Conservation (phyloP, 176 grass and related monocot genomes). For the Hordeum marinum region DNA sequence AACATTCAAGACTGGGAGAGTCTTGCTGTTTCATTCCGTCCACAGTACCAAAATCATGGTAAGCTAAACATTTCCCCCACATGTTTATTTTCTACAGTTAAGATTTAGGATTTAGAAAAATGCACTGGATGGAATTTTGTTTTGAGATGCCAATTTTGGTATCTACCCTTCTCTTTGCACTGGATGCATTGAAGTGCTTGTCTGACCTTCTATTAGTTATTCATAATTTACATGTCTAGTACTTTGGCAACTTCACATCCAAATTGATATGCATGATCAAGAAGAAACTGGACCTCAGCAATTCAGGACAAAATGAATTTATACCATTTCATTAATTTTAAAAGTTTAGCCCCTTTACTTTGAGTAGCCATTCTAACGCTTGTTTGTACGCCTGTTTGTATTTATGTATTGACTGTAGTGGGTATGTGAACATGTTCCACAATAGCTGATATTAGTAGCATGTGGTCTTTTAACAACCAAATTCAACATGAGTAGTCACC, state of each 20-base stretch:
- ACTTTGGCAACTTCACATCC: neutral
- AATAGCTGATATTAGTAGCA: neutral
- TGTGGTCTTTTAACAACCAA: neutral
- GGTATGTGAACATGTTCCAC: neutral
- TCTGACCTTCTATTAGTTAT: neutral
- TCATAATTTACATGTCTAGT: neutral
- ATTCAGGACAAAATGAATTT: neutral
- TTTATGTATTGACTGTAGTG: neutral
- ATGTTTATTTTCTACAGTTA: neutral
- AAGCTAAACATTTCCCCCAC: neutral
- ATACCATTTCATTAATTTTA: neutral
- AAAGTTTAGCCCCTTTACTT: neutral
- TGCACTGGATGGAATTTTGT: neutral
- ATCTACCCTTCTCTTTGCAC: neutral
- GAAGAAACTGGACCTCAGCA: neutral
- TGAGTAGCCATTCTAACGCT: neutral
- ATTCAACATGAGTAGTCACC: neutral
- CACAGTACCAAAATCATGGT: slow-evolving; percentile 91
- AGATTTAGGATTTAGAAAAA: neutral
- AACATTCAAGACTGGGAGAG: slow-evolving; percentile 76
- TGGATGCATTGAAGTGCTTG: neutral
- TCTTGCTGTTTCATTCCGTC: slow-evolving; percentile 61
- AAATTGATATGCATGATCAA: neutral
- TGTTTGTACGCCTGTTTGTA: neutral
- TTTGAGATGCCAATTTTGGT: neutral